Percentiles rank a stretch among this genome's conserved stretches.
phyloP scores from a whole-genome alignment of 352 stramenopile genomes.

The Pythium guiyangense region DNA sequence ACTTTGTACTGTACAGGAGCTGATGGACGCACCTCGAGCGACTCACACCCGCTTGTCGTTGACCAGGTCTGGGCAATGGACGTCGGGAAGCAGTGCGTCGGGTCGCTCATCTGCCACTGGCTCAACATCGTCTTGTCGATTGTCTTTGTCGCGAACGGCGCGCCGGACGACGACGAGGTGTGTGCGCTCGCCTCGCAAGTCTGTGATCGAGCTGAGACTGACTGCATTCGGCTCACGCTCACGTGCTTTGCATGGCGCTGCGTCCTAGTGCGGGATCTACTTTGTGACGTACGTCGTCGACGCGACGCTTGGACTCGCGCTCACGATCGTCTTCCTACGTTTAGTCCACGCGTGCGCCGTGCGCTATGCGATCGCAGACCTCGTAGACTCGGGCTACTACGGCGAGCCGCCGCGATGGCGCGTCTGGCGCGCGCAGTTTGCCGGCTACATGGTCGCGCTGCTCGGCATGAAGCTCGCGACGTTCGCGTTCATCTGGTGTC shows the following conservation, averaged over 20 bases:
- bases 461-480: conserved; percentile 51
- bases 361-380: conserved; percentile 21
- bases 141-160: conserved; percentile 37
- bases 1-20: no score
- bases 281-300: conserved; percentile 74
- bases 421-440: conserved; percentile 56
- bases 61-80: conserved; percentile 61
- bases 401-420: conserved; percentile 50
- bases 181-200: conserved; percentile 7
- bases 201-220: background rate
- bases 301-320: conserved; percentile 43
- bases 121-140: conserved; percentile 63
- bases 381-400: conserved; percentile 63
- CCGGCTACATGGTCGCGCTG: conserved; percentile 35
- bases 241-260: background rate
- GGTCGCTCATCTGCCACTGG: conserved; percentile 52
- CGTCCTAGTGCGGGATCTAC: conserved; percentile 63
- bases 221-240: background rate
- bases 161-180: conserved; percentile 48
- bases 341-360: conserved; percentile 34
- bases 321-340: conserved; percentile 44
- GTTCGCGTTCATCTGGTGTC: conserved; percentile 31
- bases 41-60: background rate
- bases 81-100: conserved; percentile 63
- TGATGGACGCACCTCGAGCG: background rate